Conservation (phyloP, 2,329 filamentous ascomycete species). For the Plectosphaerella plurivora region DNA sequence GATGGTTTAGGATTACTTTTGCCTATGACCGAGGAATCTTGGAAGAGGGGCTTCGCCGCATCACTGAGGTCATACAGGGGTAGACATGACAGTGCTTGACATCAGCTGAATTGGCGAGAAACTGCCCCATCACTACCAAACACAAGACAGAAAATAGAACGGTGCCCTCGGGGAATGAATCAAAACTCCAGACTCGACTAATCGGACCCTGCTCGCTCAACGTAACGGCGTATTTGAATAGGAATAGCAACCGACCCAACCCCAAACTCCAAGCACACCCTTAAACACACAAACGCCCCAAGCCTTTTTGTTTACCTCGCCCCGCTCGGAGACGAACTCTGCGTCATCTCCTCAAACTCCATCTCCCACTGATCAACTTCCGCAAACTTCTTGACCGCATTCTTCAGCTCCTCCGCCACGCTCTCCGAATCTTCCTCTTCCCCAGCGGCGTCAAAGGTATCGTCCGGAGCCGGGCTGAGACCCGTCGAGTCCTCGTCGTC, state of each 20-base stretch:
- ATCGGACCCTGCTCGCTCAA: too few species aligned
- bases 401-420: slow-evolving; percentile 48
- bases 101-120: too few species aligned
- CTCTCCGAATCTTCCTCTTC: slow-evolving; percentile 16
- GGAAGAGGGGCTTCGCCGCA: not conserved
- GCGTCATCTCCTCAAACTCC: slow-evolving; percentile 60
- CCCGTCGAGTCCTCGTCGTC: slow-evolving; percentile 27
- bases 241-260: not conserved
- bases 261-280: not conserved
- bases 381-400: slow-evolving; percentile 58
- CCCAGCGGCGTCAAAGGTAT: slow-evolving; percentile 31
- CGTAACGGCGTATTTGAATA: too few species aligned
- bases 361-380: slow-evolving; percentile 67
- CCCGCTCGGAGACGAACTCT: slow-evolving; percentile 48
- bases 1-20: not conserved
- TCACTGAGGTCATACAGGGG: too few species aligned
- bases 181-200: too few species aligned
- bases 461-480: slow-evolving; percentile 39
- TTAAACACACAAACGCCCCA: slow-evolving; percentile 2
- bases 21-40: not conserved
- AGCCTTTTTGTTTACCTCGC: slow-evolving; percentile 32
- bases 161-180: too few species aligned
- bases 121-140: too few species aligned
- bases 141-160: too few species aligned
- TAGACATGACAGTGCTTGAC: too few species aligned